phyloP scores from a whole-genome alignment of 1,284 basidiomycete species.

The Coniophora puteana region DNA sequence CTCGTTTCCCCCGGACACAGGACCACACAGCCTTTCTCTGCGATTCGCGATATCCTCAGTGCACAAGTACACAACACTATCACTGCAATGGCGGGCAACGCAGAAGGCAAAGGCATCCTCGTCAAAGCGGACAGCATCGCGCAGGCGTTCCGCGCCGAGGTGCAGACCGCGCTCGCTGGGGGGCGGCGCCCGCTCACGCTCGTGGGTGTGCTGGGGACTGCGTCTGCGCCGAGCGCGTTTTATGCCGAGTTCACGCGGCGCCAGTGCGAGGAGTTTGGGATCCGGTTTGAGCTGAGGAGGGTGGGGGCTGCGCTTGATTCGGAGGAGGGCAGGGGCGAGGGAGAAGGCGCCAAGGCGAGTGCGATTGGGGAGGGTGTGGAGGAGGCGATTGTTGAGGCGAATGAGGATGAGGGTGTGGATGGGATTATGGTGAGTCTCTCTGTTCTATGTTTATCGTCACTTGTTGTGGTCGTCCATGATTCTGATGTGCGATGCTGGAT shows the following conservation, averaged over 20 bases:
- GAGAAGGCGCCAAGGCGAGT: conserved; percentile 27
- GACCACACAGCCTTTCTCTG: too few species aligned
- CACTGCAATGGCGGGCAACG: conserved; percentile 19
- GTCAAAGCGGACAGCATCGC: conserved; percentile 75
- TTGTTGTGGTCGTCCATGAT: not conserved
- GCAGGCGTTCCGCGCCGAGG: conserved; percentile 63
- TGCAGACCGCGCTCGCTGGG: conserved; percentile 45
- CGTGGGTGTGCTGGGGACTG: conserved; percentile 90
- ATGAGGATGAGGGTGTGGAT: conserved; percentile 81
- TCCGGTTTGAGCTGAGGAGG: conserved; percentile 78
- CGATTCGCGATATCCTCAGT: too few species aligned
- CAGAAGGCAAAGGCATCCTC: conserved; percentile 62
- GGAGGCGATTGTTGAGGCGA: conserved; percentile 93
- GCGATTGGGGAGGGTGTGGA: conserved; percentile 75
- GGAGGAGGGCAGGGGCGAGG: conserved; percentile 37
- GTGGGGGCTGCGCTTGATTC: conserved; percentile 63
- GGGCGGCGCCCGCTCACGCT: conserved; percentile 62
- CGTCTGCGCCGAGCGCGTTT: conserved; percentile 80
- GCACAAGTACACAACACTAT: not conserved
- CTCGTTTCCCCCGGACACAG: too few species aligned
- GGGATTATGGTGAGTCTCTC: conserved; percentile 85
- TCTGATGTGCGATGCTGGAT: conserved; percentile 9
- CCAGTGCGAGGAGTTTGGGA: conserved; percentile 86
- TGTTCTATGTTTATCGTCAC: not conserved
- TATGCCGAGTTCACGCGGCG: conserved; percentile 95